phyloP scores from a whole-genome alignment of 306 rosid species.

The Styphnolobium japonicum region DNA sequence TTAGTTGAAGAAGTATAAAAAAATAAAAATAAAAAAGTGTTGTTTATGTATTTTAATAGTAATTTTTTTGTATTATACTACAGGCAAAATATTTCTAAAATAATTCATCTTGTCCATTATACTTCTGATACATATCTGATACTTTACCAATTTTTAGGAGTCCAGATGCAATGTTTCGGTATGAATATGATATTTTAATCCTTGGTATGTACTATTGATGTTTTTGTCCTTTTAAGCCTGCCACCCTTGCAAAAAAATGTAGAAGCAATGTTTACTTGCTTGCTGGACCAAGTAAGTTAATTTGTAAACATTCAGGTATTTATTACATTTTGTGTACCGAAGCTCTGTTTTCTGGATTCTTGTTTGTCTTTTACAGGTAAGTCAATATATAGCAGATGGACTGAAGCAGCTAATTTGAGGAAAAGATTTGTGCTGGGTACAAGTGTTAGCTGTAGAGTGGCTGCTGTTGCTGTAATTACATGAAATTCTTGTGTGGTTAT shows the following conservation, averaged over 20 bases:
- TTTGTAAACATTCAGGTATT: constrained; percentile 18
- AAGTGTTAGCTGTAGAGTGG: constrained; percentile 84
- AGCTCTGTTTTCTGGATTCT: constrained; percentile 23
- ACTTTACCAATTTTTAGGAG: background rate
- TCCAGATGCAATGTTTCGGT: background rate
- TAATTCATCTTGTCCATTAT: too few relatives aligned
- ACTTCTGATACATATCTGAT: too few relatives aligned
- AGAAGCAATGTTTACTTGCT: constrained; percentile 84
- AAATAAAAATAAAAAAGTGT: too few relatives aligned
- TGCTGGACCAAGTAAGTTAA: constrained; percentile 92
- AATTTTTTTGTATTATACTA: too few relatives aligned
- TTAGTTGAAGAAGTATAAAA: too few relatives aligned
- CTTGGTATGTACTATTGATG: constrained; percentile 11
- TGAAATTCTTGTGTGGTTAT: constrained; percentile 25
- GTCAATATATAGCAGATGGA: constrained; percentile 97
- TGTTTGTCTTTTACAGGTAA: constrained; percentile 53
- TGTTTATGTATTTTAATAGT: too few relatives aligned
- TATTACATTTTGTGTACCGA: constrained; percentile 7
- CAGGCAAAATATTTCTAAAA: too few relatives aligned
- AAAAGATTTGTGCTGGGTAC: constrained; percentile 87
- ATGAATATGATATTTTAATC: background rate
- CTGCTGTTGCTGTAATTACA: constrained; percentile 87
- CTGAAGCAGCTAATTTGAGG: constrained; percentile 95
- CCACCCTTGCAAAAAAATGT: constrained; percentile 81
- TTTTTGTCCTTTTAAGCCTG: constrained; percentile 53